Percentiles rank a stretch among this genome's conserved stretches.
phyloP scores from a whole-genome alignment of 306 rosid genomes.

The Morella rubra region DNA sequence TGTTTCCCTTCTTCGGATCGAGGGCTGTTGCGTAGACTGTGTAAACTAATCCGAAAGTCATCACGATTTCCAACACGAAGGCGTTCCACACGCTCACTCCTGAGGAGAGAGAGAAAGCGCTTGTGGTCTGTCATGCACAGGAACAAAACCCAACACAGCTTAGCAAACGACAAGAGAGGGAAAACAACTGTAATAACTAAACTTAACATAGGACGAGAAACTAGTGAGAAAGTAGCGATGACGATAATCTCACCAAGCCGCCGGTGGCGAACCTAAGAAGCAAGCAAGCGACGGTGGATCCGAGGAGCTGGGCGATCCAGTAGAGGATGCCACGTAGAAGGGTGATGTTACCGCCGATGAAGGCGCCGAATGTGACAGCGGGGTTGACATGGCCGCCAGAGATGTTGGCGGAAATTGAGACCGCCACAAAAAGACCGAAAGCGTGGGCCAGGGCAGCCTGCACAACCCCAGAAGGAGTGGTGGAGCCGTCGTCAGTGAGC shows the following conservation, averaged over 20 bases:
- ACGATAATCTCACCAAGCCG: background rate
- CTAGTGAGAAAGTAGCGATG: too few relatives aligned
- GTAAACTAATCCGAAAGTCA: background rate
- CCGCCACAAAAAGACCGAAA: background rate
- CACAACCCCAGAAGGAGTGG: background rate
- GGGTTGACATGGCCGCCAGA: conserved; percentile 1
- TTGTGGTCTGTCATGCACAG: background rate
- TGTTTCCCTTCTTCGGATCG: too few relatives aligned
- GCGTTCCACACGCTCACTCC: background rate
- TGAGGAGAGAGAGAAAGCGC: background rate
- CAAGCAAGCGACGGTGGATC: background rate
- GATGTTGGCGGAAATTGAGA: background rate
- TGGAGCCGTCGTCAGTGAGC: background rate
- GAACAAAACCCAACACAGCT: too few relatives aligned
- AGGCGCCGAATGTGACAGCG: background rate
- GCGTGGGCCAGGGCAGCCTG: background rate
- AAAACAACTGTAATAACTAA: too few relatives aligned
- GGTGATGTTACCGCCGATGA: background rate
- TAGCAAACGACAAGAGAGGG: too few relatives aligned
- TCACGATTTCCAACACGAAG: background rate
- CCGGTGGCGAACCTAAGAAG: background rate
- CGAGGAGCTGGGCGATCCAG: too few relatives aligned
- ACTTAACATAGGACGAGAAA: too few relatives aligned
- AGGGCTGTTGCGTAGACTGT: too few relatives aligned
- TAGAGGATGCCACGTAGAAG: background rate